These are phyloP conservation scores for Rhizophora apiculata DNA, from an alignment of 345 rosid species.

Conservation along the genomic window DNA sequence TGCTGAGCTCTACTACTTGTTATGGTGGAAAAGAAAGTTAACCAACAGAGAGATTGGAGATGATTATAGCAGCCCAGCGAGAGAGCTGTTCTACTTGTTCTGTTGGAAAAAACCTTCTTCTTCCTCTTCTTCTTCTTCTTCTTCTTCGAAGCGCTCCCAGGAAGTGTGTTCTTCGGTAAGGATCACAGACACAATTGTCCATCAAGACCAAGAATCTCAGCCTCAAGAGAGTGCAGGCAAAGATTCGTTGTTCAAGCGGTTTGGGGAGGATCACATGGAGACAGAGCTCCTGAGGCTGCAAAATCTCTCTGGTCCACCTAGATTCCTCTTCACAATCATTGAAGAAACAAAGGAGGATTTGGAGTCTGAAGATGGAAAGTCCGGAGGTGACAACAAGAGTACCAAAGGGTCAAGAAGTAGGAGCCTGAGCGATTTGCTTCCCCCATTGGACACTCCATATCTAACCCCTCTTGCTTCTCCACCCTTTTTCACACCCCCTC, in stretches of 20 bases:
- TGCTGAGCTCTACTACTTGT: conserved; percentile 81
- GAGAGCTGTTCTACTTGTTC: conserved; percentile 70
- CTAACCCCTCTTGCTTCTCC: conserved; percentile 92
- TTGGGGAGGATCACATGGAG: conserved; percentile 40
- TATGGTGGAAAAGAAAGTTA: conserved; percentile 84
- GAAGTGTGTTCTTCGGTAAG: conserved; percentile 35
- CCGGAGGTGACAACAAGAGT: conserved; percentile 42
- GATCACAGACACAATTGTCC: conserved; percentile 32
- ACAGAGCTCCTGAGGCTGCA: conserved; percentile 54
- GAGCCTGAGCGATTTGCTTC: conserved; percentile 71
- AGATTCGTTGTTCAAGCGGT: conserved; percentile 43
- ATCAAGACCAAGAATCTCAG: conserved; percentile 33
- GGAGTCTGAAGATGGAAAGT: conserved; percentile 73
- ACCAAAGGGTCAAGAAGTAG: conserved; percentile 41
- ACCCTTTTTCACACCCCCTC: conserved; percentile 82
- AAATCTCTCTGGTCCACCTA: conserved; percentile 52
- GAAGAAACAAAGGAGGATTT: conserved; percentile 92
- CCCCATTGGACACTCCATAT: conserved; percentile 75
- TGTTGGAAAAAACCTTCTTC: conserved; percentile 60
- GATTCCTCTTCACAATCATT: conserved; percentile 75
- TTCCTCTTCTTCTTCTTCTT: conserved; percentile 20
- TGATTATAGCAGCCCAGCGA: conserved; percentile 65
- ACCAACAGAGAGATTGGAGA: conserved; percentile 44
- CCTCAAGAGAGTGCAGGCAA: conserved; percentile 28
- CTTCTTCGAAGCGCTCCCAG: conserved; percentile 34